Evolutionary conservation across 305 asterid species (phyloP), one percentile per base, ranked within the genome.

Genomic region (Solanum chacoense): DNA sequence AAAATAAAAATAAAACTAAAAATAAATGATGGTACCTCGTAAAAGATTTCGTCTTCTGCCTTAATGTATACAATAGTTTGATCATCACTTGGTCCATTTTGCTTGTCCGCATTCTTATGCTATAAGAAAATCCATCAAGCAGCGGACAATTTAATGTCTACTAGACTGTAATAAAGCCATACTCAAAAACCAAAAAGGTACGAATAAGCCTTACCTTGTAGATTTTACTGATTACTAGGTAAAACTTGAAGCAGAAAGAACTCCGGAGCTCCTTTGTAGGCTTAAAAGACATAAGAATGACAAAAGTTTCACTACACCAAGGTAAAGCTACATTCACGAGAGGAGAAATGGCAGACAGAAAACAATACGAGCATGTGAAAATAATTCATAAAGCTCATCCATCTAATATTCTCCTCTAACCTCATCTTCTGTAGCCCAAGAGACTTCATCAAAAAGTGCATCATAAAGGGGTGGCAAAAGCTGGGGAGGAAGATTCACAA

Each of bases 361-460:
- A 42, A 42, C 26, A 16, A 42, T 42, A 28, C 11, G 71, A 6
- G n/a, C 16, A 42, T 28, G n/a, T 16, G 71, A 80, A 80, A 28
- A 40, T 59, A n/a, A 37, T 90, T 45, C 40, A 42, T 28, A 73
- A 55, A 88, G 83, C 86, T 87, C 90, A 88, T 76, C 89, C 29
- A 50, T 85, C 86, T 29, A 88, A 74, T 79, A 73, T 35, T 84
- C 75, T 77, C 87, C 32, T 87, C 92, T 90, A 90, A 97, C 99
- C 98, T 97, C 99, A 90, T 96, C 99, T 93, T 95, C 98, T 9
- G 95, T 94, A 74, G 99, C 99, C 99, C 99, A 96, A 45, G 93
- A 92, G 67, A 97, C 91, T 93, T 97, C 99, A 90, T 95, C 95
- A 89, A 96, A 96, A 71, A 96, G 94, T 75, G 90, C 95, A 91